These are phyloP conservation scores for Coemansia sp. DNA, from an alignment of 192 early-diverging fungal genomes.

Conservation along the genomic window DNA sequence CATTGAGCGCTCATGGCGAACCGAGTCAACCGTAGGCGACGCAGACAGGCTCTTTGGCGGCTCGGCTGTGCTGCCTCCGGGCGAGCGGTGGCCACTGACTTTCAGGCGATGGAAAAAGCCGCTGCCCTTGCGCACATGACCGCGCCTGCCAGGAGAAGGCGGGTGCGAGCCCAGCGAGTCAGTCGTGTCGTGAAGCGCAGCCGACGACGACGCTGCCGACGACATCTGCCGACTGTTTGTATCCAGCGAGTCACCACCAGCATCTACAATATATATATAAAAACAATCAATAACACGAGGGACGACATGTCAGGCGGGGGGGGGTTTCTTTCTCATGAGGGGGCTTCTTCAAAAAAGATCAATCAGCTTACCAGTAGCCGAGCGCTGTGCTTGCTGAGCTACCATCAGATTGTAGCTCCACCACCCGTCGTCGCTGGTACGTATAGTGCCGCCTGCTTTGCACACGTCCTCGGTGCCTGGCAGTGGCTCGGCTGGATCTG, in stretches of 20 bases:
- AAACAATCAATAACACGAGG: neutral
- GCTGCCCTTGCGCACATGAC: constrained; percentile 48
- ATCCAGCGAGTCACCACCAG: neutral
- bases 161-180: neutral
- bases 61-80: neutral
- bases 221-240: constrained; percentile 21
- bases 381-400: constrained; percentile 40
- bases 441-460: neutral
- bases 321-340: no score
- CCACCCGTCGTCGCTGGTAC: constrained; percentile 45
- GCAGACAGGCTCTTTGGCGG: constrained; percentile 11
- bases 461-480: neutral
- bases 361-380: neutral
- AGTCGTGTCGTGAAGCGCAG: neutral
- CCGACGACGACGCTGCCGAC: constrained; percentile 20
- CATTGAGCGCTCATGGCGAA: constrained; percentile 37
- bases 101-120: constrained; percentile 44
- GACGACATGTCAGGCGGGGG: no score
- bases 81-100: neutral
- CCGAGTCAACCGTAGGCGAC: constrained; percentile 10
- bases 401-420: constrained; percentile 57
- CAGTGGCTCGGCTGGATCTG: constrained; percentile 50
- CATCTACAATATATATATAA: neutral
- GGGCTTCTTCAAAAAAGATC: no score
- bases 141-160: constrained; percentile 11